A percentile compares a stretch with the other conserved stretches of the same genome.
These are phyloP conservation scores for Cyanidioschyzon merolae DNA, from an alignment of 23 red algal genomes.

Conservation along the genomic window DNA sequence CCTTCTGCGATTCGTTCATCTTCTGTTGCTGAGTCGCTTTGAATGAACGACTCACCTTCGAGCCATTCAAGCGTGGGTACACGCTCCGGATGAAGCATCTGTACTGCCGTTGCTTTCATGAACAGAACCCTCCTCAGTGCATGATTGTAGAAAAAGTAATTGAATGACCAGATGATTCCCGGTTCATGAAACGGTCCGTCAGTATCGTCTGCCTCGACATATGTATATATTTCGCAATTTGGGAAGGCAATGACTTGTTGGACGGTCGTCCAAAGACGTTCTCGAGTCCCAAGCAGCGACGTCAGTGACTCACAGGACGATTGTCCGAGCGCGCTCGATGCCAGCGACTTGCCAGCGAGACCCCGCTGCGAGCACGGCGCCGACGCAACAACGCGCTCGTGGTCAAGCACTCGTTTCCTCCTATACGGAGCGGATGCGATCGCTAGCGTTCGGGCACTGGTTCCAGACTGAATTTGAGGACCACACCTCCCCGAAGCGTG, in stretches of 20 bases:
- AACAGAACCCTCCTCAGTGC: neutral
- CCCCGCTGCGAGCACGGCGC: neutral
- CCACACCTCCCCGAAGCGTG: neutral
- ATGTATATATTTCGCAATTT: neutral
- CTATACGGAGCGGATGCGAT: neutral
- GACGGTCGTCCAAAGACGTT: neutral
- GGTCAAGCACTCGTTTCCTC: neutral
- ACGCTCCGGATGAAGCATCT: neutral
- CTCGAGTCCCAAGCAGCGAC: neutral
- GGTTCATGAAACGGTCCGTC: conserved; percentile 13
- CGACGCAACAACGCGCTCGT: neutral
- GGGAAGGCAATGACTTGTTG: conserved; percentile 1
- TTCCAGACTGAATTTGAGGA: neutral
- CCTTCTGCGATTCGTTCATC: neutral
- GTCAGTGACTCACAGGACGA: neutral
- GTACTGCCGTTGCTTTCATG: neutral
- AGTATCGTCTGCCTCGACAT: neutral
- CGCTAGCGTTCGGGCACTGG: neutral
- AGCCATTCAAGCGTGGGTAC: neutral
- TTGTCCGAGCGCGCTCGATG: neutral
- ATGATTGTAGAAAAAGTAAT: conserved; percentile 17
- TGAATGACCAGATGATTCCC: conserved; percentile 10
- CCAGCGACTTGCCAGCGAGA: neutral
- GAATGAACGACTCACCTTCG: neutral
- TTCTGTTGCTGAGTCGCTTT: neutral